Conservation (phyloP, 495 filamentous ascomycete genomes). For the Evansstolkia leycettana region DNA sequence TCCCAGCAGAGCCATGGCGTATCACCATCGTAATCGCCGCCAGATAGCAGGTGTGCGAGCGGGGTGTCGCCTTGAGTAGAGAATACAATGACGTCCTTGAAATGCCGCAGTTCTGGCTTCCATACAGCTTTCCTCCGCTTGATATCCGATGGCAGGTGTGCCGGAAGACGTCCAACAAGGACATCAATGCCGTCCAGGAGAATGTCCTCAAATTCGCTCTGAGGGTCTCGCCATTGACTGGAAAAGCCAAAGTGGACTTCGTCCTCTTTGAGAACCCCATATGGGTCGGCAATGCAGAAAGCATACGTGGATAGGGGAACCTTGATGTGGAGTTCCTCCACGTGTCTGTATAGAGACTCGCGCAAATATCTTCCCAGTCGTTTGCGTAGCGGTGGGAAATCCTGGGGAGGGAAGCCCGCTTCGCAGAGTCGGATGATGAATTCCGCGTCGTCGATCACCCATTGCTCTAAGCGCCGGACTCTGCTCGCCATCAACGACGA, state of each 20-base stretch:
- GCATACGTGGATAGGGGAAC: constrained; percentile 65
- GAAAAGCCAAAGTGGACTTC: constrained; percentile 80
- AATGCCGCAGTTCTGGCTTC: constrained; percentile 55
- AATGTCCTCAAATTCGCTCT: constrained; percentile 46
- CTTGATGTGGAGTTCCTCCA: constrained; percentile 56
- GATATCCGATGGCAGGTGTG: constrained; percentile 71
- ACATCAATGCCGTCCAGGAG: constrained; percentile 58
- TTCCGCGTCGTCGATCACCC: constrained; percentile 21
- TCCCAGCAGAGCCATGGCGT: constrained; percentile 90
- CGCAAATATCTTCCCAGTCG: constrained; percentile 41
- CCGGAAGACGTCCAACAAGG: constrained; percentile 76
- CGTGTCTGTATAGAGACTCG: constrained; percentile 39
- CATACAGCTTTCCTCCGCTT: constrained; percentile 56
- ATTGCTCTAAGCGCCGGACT: constrained; percentile 21
- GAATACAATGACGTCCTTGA: constrained; percentile 84
- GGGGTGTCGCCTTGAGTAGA: constrained; percentile 54
- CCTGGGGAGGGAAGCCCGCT: constrained; percentile 52
- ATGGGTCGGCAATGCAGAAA: constrained; percentile 74
- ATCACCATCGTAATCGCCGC: constrained; percentile 94
- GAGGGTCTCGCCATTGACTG: constrained; percentile 39
- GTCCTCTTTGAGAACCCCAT: constrained; percentile 52
- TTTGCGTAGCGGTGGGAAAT: constrained; percentile 45
- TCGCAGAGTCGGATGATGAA: constrained; percentile 27
- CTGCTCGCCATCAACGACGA: constrained; percentile 9
- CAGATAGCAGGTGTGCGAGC: constrained; percentile 71